Percentiles rank a stretch among this genome's conserved stretches.
Evolutionary conservation across 1,284 basidiomycete genomes (phyloP).

Genomic region (Malassezia obtusa): DNA sequence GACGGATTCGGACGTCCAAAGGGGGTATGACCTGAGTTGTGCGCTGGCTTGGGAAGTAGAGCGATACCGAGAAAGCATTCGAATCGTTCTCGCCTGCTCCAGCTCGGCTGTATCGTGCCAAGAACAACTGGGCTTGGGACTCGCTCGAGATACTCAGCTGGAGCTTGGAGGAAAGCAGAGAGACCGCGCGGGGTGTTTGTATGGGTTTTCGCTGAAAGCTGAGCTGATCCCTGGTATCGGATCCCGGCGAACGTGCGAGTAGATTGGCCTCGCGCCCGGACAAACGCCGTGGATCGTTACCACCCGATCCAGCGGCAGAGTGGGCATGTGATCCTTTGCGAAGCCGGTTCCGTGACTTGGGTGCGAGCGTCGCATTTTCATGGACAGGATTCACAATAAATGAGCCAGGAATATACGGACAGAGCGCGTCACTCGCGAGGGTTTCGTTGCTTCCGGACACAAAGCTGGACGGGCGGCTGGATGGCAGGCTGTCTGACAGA

Average conservation of each 20-base stretch:
- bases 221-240: background rate
- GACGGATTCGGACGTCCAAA: slow-evolving; percentile 55
- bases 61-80: slow-evolving; percentile 56
- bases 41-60: slow-evolving; percentile 66
- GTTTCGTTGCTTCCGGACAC: background rate
- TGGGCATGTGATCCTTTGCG: too few species aligned
- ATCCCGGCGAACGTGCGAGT: background rate
- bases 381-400: background rate
- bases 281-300: too few species aligned
- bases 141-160: background rate
- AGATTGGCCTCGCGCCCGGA: too few species aligned
- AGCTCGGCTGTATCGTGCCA: background rate
- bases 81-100: slow-evolving; percentile 25
- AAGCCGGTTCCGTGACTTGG: too few species aligned
- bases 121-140: background rate
- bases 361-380: background rate
- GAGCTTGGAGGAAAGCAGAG: background rate
- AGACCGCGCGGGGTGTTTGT: background rate
- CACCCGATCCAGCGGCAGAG: too few species aligned
- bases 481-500: background rate
- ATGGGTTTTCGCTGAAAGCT: background rate
- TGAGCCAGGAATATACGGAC: background rate
- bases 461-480: background rate
- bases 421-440: background rate
- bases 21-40: background rate